phyloP scores from a whole-genome alignment of 441 rosid genomes.

The Syzygium malaccense region DNA sequence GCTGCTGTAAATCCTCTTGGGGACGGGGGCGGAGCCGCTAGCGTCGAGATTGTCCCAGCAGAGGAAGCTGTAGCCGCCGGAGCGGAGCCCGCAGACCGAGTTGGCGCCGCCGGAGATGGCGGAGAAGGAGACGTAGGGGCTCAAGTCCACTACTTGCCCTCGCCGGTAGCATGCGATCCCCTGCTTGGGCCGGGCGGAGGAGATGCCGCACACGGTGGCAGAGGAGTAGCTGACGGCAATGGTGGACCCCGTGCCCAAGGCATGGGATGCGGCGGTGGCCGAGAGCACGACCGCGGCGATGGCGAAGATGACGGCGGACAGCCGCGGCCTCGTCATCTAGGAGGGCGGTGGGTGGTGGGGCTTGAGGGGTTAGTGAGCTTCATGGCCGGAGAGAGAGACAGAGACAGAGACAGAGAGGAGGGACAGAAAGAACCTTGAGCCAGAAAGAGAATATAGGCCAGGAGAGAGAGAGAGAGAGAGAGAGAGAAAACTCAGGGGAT shows the following conservation, averaged over 20 bases:
- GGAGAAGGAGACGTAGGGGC: conserved; percentile 1
- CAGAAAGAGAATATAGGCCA: background rate
- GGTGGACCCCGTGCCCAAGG: background rate
- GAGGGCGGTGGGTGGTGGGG: background rate
- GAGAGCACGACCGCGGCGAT: background rate
- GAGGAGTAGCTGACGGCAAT: background rate
- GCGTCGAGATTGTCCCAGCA: conserved; percentile 8
- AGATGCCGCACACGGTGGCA: background rate
- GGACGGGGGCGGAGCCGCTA: background rate
- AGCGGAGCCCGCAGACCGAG: conserved; percentile 9
- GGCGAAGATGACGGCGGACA: background rate
- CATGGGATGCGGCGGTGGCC: background rate
- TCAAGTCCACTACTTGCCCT: background rate
- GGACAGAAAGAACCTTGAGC: background rate
- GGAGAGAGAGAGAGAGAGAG: background rate
- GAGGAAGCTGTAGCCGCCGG: conserved; percentile 3
- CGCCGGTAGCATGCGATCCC: background rate
- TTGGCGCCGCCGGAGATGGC: conserved; percentile 8
- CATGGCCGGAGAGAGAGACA: background rate
- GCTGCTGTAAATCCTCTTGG: conserved; percentile 2
- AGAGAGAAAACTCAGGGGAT: background rate
- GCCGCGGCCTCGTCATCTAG: background rate
- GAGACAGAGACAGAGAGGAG: background rate
- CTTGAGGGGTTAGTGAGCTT: background rate
- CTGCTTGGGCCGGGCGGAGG: background rate